Base-by-base conservation (phyloP, 495 filamentous ascomycete genomes). In the Penicillium antarcticum region DNA sequence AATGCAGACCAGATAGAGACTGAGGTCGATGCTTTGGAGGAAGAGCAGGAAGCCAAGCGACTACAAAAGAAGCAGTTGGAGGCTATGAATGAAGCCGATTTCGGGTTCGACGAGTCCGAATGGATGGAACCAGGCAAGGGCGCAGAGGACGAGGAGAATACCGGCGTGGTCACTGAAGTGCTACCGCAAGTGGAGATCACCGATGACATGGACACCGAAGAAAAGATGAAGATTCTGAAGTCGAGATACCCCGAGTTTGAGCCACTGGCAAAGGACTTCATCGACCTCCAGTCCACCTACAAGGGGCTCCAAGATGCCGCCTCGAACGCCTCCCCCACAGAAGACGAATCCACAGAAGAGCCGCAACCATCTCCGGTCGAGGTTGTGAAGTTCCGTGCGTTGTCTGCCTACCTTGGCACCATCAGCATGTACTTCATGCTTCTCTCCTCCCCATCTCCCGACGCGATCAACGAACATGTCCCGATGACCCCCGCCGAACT, bases 401-500 rank as follows among this genome's bases (percentile, higher is more conserved):
- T 95, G 21, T 85, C 86, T 24, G 84, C 90, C 39, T 96, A 97
- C 65, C 73, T 97, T 14, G 92, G 86, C 32, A 77, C 89, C 0
- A 75, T 97, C 60, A 84, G 86, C 49, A 90, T 96, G 84, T 98
- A 97, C 66, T 96, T 98, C 66, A 88, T 90, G 48, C 78, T 97
- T 35, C 72, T 97, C 23, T 87, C 89, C 21, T 95, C 89, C 2
- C 79, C 85, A 1, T 77, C 87, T 12, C 71, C 82, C 41, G 77
- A 71, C 21, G 58, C 80, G 13, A 72, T 75, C 33, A 61, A 62
- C 11, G 71, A 76, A 13, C 68, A 71, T 9, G 41, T 71, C n/a
- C 67, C 81, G 12, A 76, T 85, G 67, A 73, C 87, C 4, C 83
- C 91, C 4, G 71, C 79, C 29, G 82, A 94, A 58, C 74, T 98